phyloP scores from a whole-genome alignment of 305 asterid genomes.

The Fraxinus nigra region DNA sequence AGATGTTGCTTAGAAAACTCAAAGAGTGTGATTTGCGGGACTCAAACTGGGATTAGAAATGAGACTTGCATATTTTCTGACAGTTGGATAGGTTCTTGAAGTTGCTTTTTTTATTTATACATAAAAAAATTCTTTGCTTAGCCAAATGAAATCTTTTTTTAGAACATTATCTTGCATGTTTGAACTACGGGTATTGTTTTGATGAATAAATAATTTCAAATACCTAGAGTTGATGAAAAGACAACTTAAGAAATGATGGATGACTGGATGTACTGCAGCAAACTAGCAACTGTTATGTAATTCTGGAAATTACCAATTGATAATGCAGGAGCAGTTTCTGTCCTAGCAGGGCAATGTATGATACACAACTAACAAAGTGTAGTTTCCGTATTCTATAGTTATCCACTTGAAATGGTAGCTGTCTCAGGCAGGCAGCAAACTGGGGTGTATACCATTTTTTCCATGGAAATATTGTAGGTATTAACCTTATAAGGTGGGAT shows the following conservation, averaged over 20 bases:
- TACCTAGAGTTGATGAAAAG: not conserved
- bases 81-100: conserved; percentile 6
- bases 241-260: not conserved
- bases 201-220: not conserved
- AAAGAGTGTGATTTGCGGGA: not conserved
- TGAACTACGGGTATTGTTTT: not conserved
- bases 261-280: not conserved
- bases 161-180: not conserved
- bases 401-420: not conserved
- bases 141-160: not conserved
- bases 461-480: not conserved
- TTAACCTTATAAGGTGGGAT: not conserved
- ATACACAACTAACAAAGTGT: not conserved
- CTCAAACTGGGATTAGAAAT: not conserved
- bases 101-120: not conserved
- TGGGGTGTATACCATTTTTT: not conserved
- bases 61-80: not conserved
- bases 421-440: not conserved
- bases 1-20: not conserved
- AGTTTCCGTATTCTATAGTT: not conserved
- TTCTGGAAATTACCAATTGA: not conserved
- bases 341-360: not conserved
- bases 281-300: not conserved
- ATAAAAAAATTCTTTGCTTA: not conserved
- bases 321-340: not conserved